Evolutionary conservation across 2,329 filamentous ascomycete genomes (phyloP), one percentile per base, ranked within the genome.

Genomic region (Pestalotiopsis sp.): DNA sequence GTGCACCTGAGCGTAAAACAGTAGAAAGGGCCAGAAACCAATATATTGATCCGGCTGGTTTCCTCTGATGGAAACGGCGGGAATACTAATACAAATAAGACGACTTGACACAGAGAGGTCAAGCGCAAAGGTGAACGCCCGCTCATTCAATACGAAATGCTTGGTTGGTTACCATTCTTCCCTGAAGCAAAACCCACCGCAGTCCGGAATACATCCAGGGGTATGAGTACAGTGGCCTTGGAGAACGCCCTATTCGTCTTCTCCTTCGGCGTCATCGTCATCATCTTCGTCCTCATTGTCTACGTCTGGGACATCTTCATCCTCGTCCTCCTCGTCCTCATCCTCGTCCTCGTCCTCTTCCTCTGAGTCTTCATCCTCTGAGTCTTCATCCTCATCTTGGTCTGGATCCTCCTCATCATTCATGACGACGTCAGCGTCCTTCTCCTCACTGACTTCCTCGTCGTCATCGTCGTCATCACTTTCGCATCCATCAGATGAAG

Each of bases 341-440:
- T 52, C 64, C 13, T 57, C 41, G 2, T 65, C 64, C 7, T 13
- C 64, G 9, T 65, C 67, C 68, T 68, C 71, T 9, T 20, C 13
- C n/a, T 66, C 45, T 17, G 17, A 49, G 25, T 66, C 64, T 27
- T 27, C 64, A 12, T 57, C 64, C 17, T 57, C 45, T 17, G 17
- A 49, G 25, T 66, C 64, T 27, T 27, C 64, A 12, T 57, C 64
- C 17, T 65, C 36, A 23, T 70, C 67, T 68, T 68, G 70, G 12
- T 57, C 69, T 36, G 31, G 31, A 36, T 65, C 67, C 12, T 58
- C 57, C 20, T 58, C 67, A 3, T 68, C 66, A 20, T 31, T 38
- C 49, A 66, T 71, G 41, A 71, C 60, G 17, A 64, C 20, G 38
- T 69, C 69, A 13, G 68, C 63, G 39, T 67, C 69, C 13, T 65